Base-by-base conservation (phyloP, 2,329 filamentous ascomycete species). In the Neofusicoccum sp. region DNA sequence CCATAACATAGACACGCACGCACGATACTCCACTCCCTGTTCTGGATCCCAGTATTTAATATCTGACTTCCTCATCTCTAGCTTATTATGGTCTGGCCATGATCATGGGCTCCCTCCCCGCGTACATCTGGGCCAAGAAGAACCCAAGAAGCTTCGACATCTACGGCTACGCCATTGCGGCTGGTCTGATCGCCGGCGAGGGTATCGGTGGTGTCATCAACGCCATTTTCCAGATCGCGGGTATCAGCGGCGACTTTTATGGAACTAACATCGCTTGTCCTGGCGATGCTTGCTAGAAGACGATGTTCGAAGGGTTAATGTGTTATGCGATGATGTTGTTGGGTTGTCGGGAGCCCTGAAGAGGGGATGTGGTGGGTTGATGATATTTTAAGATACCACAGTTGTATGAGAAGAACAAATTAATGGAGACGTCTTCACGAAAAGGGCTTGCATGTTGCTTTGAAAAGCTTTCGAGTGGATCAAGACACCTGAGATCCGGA, bases 121-220 rank as follows among this genome's bases (percentile, higher is more conserved):
- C 84, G 12, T 80, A 77, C 60, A 61, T 81, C 66, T 89, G 86
- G 86, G 78, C 76, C 52, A 86, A 82, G 77, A 81, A 77, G 70
- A 81, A 78, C 67, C 77, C 83, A 7, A 77, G 76, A 59, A 77
- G 73, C 49, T 88, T 85, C 72, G 85, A 87, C 64, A 77, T 85
- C 36, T 86, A 84, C 68, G 84, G 83, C 11, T 89, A 86, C 67
- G 84, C 84, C 8, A 77, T 87, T 47, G 85, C 83, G 2, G 83
- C 84, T 36, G 86, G 86, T 50, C 77, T 87, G 66, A 88, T 88
- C 71, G 85, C 86, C 3, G 86, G 86, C 4, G 86, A 88, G 74
- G 86, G 86, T 62, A 82, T 88, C 61, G 86, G 86, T 37, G 86
- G 86, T 66, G 84, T 87, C n/a, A 70, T 88, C 64, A 87, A 87